Evolutionary conservation across 2,329 filamentous ascomycete species (phyloP).

Genomic region (Aureobasidium mangrovei): DNA sequence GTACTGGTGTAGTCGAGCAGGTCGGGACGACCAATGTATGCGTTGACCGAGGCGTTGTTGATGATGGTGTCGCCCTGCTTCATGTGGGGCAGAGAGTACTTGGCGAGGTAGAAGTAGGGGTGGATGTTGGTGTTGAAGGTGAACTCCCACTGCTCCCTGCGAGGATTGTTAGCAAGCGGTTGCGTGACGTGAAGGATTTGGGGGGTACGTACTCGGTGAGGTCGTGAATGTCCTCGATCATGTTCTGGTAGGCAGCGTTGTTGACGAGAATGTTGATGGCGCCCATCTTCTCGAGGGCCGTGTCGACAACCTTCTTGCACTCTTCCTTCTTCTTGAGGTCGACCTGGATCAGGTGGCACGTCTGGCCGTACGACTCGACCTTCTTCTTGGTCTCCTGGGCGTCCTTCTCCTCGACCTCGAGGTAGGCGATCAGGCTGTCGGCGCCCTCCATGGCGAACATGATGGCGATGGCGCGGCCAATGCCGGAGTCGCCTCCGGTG

Average conservation of each 20-base stretch:
- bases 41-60: slow-evolving; percentile 79
- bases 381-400: slow-evolving; percentile 63
- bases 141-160: slow-evolving; percentile 68
- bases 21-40: slow-evolving; percentile 70
- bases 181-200: not conserved
- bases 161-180: not conserved
- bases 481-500: slow-evolving; percentile 72
- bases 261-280: slow-evolving; percentile 66
- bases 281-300: slow-evolving; percentile 57
- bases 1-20: slow-evolving; percentile 75
- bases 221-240: slow-evolving; percentile 61
- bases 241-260: slow-evolving; percentile 66
- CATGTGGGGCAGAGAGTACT: slow-evolving; percentile 69
- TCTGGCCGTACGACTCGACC: slow-evolving; percentile 58
- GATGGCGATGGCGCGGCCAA: slow-evolving; percentile 66
- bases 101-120: slow-evolving; percentile 70
- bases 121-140: slow-evolving; percentile 82
- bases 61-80: slow-evolving; percentile 66
- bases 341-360: slow-evolving; percentile 54
- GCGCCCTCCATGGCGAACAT: slow-evolving; percentile 77
- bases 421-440: slow-evolving; percentile 62
- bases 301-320: slow-evolving; percentile 61
- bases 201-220: slow-evolving; percentile 33
- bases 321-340: slow-evolving; percentile 59
- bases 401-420: slow-evolving; percentile 63